Percentiles rank a stretch among this genome's conserved stretches.
phyloP scores from a whole-genome alignment of 2,329 filamentous ascomycete genomes.

The Trichoderma guizhouense region DNA sequence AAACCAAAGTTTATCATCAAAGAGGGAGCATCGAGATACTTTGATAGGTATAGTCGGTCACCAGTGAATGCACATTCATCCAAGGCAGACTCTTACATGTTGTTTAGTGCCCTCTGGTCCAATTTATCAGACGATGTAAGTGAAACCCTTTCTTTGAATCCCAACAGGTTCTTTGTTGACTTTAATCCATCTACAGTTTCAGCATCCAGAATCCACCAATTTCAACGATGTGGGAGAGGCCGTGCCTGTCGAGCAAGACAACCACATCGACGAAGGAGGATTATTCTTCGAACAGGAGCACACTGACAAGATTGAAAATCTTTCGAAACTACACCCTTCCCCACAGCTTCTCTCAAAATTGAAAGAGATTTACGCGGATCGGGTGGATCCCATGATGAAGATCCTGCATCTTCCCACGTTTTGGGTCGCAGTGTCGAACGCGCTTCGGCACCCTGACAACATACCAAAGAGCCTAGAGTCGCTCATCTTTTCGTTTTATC shows the following conservation, averaged over 20 bases:
- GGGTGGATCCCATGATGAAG: constrained; percentile 6
- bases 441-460: neutral
- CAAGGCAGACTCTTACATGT: neutral
- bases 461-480: neutral
- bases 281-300: neutral
- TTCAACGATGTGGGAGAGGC: neutral
- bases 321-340: neutral
- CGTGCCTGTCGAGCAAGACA: neutral
- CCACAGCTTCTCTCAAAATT: neutral
- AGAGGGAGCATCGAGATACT: constrained; percentile 3
- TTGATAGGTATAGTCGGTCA: constrained; percentile 1
- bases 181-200: neutral
- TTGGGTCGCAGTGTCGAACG: neutral
- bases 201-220: neutral
- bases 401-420: constrained; percentile 11
- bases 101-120: neutral
- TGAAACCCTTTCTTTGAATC: neutral
- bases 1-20: constrained; percentile 5
- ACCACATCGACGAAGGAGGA: neutral
- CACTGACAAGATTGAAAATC: neutral
- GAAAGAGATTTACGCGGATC: neutral
- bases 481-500: neutral
- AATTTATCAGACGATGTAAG: neutral
- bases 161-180: neutral
- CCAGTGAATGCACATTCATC: neutral